Base-by-base conservation (phyloP, 331 rosid species). In the Arachis monticola region DNA sequence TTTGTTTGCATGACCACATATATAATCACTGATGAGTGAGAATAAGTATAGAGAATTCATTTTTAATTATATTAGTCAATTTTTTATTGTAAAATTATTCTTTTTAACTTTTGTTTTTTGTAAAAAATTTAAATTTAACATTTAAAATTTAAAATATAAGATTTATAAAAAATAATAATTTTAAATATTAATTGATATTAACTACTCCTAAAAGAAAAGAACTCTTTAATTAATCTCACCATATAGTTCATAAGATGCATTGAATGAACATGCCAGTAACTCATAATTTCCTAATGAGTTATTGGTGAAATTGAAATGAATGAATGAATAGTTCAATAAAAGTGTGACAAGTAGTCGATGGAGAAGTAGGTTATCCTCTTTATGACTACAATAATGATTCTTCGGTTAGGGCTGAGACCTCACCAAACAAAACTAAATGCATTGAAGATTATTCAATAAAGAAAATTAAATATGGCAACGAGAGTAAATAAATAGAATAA, bases 321-420 rank as follows among this genome's bases (percentile, higher is more conserved):
- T 79, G 70, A 58, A 48, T 38, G 69, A 66, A 12, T 32, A 11
- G 32, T 46, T n/a, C 13, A 0, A 12, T 52, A 45, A 7, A 78
- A 47, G 53, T 22, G 27, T 44, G 50, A 58, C 59, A 13, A 42
- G 11, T 5, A 69, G 64, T 0, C 5, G 79, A 55, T 45, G 14
- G 12, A 32, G 38, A 38, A 60, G 83, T 79, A 70, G 86, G 86
- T 79, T 32, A 32, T 65, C 7, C 53, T 38, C 40, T 64, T 83
- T 79, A 83, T 83, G 69, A 55, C 79, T 45, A 8, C 62, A 48
- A 83, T 83, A 30, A 78, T 57, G 77, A 62, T 32, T 12, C 60
- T 17, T 12, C 46, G 5, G 60, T 61, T 61, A 67, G 14, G 51
- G n/a, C 6, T n/a, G 45, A 12, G 11, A 57, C 35, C 63, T 73